Percentiles rank a stretch among this genome's conserved stretches.
These are phyloP conservation scores for Dothideomycetidae sp. DNA, from an alignment of 2,329 filamentous ascomycete species.

Conservation along the genomic window DNA sequence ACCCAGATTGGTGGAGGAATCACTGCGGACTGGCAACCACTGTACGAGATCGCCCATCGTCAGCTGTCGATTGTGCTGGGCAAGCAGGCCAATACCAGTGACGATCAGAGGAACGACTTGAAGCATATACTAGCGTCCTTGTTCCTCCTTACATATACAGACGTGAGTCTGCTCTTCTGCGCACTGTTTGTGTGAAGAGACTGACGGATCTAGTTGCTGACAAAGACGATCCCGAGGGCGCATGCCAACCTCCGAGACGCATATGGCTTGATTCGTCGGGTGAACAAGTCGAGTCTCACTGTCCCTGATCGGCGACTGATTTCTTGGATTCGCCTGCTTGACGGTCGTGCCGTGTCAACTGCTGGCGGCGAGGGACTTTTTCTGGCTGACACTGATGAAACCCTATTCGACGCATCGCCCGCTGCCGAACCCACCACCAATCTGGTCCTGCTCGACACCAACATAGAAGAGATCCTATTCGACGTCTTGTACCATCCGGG, in stretches of 20 bases:
- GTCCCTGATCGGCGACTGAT: conserved; percentile 34
- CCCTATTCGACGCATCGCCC: conserved; percentile 33
- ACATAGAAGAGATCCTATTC: conserved; percentile 38
- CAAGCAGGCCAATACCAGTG: conserved; percentile 12
- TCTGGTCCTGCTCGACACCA: conserved; percentile 19
- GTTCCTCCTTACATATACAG: conserved; percentile 42
- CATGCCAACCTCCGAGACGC: conserved; percentile 38
- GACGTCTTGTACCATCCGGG: conserved; percentile 42
- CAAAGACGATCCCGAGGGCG: conserved; percentile 20
- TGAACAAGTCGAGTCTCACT: neutral
- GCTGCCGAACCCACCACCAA: conserved; percentile 17
- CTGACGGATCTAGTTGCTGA: conserved; percentile 21
- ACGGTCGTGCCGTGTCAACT: conserved; percentile 38
- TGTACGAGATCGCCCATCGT: conserved; percentile 19
- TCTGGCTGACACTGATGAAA: conserved; percentile 35
- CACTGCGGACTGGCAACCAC: conserved; percentile 21
- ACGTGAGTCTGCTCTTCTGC: conserved; percentile 20
- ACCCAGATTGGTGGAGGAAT: conserved; percentile 30
- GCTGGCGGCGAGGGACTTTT: conserved; percentile 43
- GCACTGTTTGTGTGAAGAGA: conserved; percentile 13
- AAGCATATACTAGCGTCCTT: conserved; percentile 36
- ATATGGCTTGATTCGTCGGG: conserved; percentile 31
- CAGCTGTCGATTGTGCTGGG: conserved; percentile 16
- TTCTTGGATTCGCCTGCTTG: conserved; percentile 42
- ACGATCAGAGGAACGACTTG: conserved; percentile 13